phyloP scores from a whole-genome alignment of 129 eudicot species.

The Centella asiatica region DNA sequence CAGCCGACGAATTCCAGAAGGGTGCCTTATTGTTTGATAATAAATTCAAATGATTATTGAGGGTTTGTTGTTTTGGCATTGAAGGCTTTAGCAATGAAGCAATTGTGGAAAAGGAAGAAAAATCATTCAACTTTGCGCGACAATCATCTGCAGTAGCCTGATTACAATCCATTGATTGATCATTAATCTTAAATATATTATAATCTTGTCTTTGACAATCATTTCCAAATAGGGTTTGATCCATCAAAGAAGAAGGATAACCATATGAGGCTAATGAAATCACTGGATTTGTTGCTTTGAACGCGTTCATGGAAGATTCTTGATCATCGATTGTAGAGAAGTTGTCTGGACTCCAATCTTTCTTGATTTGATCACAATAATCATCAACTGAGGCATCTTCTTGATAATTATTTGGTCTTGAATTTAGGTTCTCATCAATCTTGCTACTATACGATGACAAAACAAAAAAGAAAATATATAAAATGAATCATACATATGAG shows the following conservation, averaged over 20 bases:
- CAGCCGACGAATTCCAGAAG: conserved; percentile 30
- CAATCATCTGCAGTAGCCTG: conserved; percentile 2
- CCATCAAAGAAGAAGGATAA: conserved; percentile 46
- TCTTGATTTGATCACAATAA: conserved; percentile 14
- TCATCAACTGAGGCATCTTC: conserved; percentile 6
- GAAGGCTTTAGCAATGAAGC: conserved; percentile 25
- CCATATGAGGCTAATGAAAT: conserved; percentile 43
- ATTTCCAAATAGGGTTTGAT: conserved; percentile 38
- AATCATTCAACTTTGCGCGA: conserved; percentile 24
- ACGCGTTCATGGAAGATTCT: conserved; percentile 14
- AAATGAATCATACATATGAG: neutral
- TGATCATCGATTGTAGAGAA: conserved; percentile 1
- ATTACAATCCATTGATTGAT: conserved; percentile 20
- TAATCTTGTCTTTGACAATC: conserved; percentile 29
- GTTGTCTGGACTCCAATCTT: conserved; percentile 15
- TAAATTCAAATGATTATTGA: conserved; percentile 22
- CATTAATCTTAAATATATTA: conserved; percentile 20
- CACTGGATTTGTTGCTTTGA: conserved; percentile 18
- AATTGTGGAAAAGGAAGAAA: conserved; percentile 28
- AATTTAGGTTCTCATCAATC: conserved; percentile 16
- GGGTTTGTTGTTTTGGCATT: conserved; percentile 25
- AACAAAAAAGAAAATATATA: conserved; percentile 19
- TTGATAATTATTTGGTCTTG: conserved; percentile 21
- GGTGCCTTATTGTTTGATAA: conserved; percentile 23
- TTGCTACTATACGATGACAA: conserved; percentile 16